Evolutionary conservation across 352 stramenopile genomes (phyloP).

Genomic region (Phytophthora hybrid): DNA sequence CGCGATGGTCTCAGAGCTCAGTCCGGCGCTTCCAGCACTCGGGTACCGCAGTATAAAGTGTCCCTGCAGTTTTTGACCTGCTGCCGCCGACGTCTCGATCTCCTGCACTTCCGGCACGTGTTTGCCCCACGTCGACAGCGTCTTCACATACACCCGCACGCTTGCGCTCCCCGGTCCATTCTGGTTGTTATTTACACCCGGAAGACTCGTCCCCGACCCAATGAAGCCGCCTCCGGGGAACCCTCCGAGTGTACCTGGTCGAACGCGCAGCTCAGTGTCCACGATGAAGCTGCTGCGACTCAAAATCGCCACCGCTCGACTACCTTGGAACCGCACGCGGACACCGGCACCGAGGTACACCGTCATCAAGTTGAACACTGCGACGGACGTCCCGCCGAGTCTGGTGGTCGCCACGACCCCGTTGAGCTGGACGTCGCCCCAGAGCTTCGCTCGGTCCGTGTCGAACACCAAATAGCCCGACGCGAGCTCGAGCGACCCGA

Average conservation of each 20-base stretch:
- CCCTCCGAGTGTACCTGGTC: conserved; percentile 92
- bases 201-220: conserved; percentile 42
- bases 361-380: conserved; percentile 96
- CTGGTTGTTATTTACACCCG: conserved; percentile 83
- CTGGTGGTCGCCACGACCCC: conserved; percentile 70
- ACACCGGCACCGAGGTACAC: conserved; percentile 91
- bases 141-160: conserved; percentile 93
- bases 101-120: conserved; percentile 93
- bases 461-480: conserved; percentile 83
- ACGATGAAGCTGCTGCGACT: conserved; percentile 93
- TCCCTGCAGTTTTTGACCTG: conserved; percentile 91
- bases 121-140: conserved; percentile 87
- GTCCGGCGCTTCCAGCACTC: conserved; percentile 7
- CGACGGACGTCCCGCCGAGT: conserved; percentile 86
- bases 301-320: conserved; percentile 89
- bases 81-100: conserved; percentile 78
- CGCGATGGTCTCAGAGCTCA: conserved; percentile 58
- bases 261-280: conserved; percentile 83
- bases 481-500: conserved; percentile 82
- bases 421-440: conserved; percentile 64
- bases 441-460: conserved; percentile 63
- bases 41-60: conserved; percentile 68
- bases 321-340: conserved; percentile 86
- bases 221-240: conserved; percentile 93
- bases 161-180: conserved; percentile 94